Base-by-base conservation (phyloP, 2,329 filamentous ascomycete genomes). In the Dactylellina sp. region DNA sequence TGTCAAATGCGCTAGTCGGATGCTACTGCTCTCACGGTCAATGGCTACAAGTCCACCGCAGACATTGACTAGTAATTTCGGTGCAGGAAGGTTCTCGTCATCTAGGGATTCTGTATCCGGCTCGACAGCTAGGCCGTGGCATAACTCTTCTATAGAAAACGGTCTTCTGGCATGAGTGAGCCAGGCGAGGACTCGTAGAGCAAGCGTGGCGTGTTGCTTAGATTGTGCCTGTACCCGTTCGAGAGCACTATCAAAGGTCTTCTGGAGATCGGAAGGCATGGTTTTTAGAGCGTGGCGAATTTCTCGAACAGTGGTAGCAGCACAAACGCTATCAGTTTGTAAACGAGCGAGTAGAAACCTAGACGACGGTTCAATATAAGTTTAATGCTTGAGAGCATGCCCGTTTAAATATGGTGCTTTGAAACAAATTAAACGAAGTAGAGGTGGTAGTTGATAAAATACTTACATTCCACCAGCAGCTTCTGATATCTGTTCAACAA, bases 241-340 rank as follows among this genome's bases (percentile, higher is more conserved):
- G 12, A 68, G 11, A 12, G 63, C 63, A 46, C 59, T 32, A 16
- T 68, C 63, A 28, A 68, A 68, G 24, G 63, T 68, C 44, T 53
- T 68, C 22, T 52, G 63, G 32, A 68, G 63, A 68, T 68, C 63
- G 9, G 63, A 68, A 12, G 63, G 63, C 63, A 68, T 68, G 1
- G 46, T 60, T 22, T 68, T 68, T n/a, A 68, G 63, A 6, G 63
- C 63, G n/a, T 68, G 37, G 6, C 63, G 63, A 9, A 68, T 68
- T 18, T 68, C 63, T 25, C 63, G 63, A 25, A 68, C 35, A 0
- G 63, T 68, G 2, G 63, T 68, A 12, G 63, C 63, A 9, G 63
- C 53, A 11, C 49, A 68, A 6, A 68, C 42, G 14, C 63, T 68
- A 47, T 68, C 63, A 46, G 59, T 68, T 28, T 68, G 63, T 14